Percentiles rank a stretch among this genome's conserved stretches.
Evolutionary conservation across 192 early-diverging fungal species (phyloP).

Genomic region (Blastocladiella britannica): DNA sequence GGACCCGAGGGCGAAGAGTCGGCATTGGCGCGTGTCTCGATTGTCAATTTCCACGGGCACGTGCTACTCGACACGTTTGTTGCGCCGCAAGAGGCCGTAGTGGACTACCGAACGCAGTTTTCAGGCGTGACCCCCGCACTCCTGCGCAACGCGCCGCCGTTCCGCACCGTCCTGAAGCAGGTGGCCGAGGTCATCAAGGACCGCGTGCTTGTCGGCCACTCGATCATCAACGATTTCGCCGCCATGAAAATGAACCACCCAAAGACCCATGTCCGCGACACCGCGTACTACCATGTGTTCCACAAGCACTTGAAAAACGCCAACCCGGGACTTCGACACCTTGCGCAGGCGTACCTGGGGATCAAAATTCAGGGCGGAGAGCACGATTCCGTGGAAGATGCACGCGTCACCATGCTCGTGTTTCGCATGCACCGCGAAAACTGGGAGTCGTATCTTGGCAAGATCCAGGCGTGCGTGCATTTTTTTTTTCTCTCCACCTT

Average conservation of each 20-base stretch:
- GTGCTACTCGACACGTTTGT: slow-evolving; percentile 71
- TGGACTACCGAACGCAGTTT: slow-evolving; percentile 79
- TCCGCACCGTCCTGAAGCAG: slow-evolving; percentile 56
- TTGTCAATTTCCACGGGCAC: slow-evolving; percentile 88
- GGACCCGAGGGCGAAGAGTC: slow-evolving; percentile 62
- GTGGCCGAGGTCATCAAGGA: slow-evolving; percentile 67
- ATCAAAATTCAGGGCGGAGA: slow-evolving; percentile 67
- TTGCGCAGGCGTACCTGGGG: slow-evolving; percentile 51
- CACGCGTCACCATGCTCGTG: slow-evolving; percentile 67
- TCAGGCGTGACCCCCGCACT: slow-evolving; percentile 74
- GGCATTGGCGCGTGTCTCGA: slow-evolving; percentile 68
- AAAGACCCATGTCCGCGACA: slow-evolving; percentile 55
- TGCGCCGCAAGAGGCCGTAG: slow-evolving; percentile 54
- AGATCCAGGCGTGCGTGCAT: neutral
- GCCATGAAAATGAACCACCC: slow-evolving; percentile 69
- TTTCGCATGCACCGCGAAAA: slow-evolving; percentile 60
- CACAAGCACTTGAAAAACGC: slow-evolving; percentile 37
- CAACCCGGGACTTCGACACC: slow-evolving; percentile 44
- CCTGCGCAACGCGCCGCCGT: slow-evolving; percentile 37
- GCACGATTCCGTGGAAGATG: slow-evolving; percentile 63
- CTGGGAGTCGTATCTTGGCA: slow-evolving; percentile 40
- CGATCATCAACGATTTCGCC: slow-evolving; percentile 67
- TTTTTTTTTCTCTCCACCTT: neutral
- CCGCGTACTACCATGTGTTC: slow-evolving; percentile 55
- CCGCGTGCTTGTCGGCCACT: slow-evolving; percentile 78